Percentiles rank a stretch among this genome's conserved stretches.
Conservation (phyloP, 768 basidiomycete species). For the Russula earlei region DNA sequence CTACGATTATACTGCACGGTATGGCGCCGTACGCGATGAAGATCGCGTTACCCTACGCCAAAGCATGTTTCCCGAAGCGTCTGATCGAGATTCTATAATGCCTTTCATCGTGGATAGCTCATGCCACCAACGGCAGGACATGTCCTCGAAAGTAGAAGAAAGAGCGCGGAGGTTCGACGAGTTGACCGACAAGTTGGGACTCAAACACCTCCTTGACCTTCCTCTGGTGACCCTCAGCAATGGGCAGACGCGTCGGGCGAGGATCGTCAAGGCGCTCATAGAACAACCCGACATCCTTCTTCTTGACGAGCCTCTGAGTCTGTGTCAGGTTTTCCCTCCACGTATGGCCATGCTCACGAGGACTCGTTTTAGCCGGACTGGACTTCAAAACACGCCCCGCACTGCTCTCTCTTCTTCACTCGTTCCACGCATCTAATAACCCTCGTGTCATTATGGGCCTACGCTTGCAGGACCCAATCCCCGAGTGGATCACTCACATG, state of each 20-base stretch:
- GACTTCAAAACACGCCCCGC: conserved; percentile 51
- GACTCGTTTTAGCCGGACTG: conserved; percentile 53
- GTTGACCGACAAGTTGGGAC: conserved; percentile 46
- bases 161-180: conserved; percentile 35
- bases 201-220: conserved; percentile 61
- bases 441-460: conserved; percentile 62
- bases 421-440: conserved; percentile 36
- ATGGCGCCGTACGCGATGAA: conserved; percentile 80
- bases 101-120: conserved; percentile 6
- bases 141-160: conserved; percentile 19
- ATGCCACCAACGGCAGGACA: conserved; percentile 14
- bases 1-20: conserved; percentile 88
- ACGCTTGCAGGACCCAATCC: conserved; percentile 61
- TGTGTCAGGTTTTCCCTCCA: conserved; percentile 20
- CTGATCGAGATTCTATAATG: conserved; percentile 4
- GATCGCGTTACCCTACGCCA: conserved; percentile 71
- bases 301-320: conserved; percentile 89
- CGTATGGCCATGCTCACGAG: neutral
- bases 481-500: conserved; percentile 64
- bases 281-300: conserved; percentile 62
- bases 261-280: conserved; percentile 72
- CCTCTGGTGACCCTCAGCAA: conserved; percentile 83
- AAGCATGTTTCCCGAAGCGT: conserved; percentile 37
- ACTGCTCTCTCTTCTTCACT: conserved; percentile 45
- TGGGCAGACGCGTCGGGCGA: conserved; percentile 82